phyloP scores from a whole-genome alignment of 1,284 basidiomycete genomes.

The Trichosporon faecale region DNA sequence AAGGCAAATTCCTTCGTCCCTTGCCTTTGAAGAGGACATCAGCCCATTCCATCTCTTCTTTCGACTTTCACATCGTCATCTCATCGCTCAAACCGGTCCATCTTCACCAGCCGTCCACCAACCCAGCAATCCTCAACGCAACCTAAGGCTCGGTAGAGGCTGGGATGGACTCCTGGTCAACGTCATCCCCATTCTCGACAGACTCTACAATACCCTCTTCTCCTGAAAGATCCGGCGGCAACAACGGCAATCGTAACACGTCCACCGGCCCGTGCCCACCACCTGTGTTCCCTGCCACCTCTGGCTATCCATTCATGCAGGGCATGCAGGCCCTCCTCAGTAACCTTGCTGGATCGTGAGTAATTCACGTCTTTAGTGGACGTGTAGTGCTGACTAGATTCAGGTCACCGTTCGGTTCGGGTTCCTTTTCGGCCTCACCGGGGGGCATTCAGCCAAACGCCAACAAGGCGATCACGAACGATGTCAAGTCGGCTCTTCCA shows the following conservation, averaged over 20 bases:
- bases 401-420: constrained; percentile 19
- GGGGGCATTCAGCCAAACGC: constrained; percentile 9
- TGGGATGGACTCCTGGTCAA: constrained; percentile 35
- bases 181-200: constrained; percentile 39
- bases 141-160: constrained; percentile 3
- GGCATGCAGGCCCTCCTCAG: constrained; percentile 35
- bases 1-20: neutral
- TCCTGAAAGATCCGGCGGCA: constrained; percentile 32
- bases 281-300: constrained; percentile 18
- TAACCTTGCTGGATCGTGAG: constrained; percentile 30
- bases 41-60: neutral
- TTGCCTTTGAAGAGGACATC: neutral
- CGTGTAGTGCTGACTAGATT: neutral
- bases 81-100: neutral
- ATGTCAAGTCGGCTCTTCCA: constrained; percentile 9
- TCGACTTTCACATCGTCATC: neutral
- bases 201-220: constrained; percentile 39
- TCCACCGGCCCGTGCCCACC: constrained; percentile 11
- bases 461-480: constrained; percentile 15
- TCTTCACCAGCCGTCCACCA: neutral
- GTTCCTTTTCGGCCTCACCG: constrained; percentile 7
- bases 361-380: neutral
- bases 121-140: neutral
- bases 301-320: constrained; percentile 31
- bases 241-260: constrained; percentile 13